Base-by-base conservation (phyloP, 1,284 basidiomycete genomes). In the Malassezia restricta region DNA sequence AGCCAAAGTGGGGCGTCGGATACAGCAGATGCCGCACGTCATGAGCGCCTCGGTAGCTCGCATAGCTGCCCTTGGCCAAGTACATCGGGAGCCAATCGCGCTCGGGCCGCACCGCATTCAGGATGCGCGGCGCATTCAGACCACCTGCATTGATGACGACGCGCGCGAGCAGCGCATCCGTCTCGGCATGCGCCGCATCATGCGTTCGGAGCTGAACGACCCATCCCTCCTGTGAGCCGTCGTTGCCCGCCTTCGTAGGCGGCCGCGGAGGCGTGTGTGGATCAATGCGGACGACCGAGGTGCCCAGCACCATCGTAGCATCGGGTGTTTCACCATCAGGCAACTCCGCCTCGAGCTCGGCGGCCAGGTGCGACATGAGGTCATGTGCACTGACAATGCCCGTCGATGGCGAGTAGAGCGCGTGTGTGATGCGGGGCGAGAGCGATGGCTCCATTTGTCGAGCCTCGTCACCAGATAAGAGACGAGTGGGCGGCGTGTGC, bases 341-440 rank as follows among this genome's bases (percentile, higher is more conserved):
- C 20, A 50, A 35, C 4, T 81, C 80, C 7, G 86, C 82, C 8
- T 75, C 74, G 47, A 95, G 82, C 47, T 91, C 86, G 59, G 78
- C 79, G 69, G 87, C 86, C 33, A 95, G 76, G 56, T 80, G 83
- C 61, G 82, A 78, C 80, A 90, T 86, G 30, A 76, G 58, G 5
- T 81, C 74, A 75, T 92, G 89, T 0, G 86, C 86, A 72, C 91
- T 86, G 2, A 98, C 76, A 57, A 98, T 94, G 1, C 92, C 92
- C 0, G 92, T 95, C 62, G 84, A 81, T 3, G 86, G 83, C 54
- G 84, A 87, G 75, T 83, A 82, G 17, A 98, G 74, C 0, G 89
- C 88, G 11, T 78, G 80, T 0, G 77, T 76, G 48, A 95, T 85
- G 40, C 82, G 77, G 2, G 73, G 65, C 0, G 85, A 84, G 1